Evolutionary conservation across 305 asterid species (phyloP).

Genomic region (Fraxinus xanthoxyloides): DNA sequence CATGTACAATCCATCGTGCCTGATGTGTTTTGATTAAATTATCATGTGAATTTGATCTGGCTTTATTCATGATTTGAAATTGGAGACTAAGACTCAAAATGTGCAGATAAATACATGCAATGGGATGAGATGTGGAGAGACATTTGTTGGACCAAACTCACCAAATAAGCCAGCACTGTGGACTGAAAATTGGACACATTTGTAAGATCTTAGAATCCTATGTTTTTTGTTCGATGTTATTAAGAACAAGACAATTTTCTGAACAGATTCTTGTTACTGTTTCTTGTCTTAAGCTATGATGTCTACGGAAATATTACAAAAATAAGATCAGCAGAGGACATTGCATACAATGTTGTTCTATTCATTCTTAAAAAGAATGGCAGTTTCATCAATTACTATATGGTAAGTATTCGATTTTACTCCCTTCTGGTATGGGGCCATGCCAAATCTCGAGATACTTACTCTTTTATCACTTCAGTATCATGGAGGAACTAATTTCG

Average conservation of each 20-base stretch:
- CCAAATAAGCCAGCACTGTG: constrained; percentile 85
- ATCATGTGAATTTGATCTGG: neutral
- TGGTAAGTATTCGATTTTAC: constrained; percentile 40
- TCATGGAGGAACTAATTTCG: constrained; percentile 94
- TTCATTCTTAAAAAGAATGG: constrained; percentile 84
- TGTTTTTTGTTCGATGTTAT: neutral
- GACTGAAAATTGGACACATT: constrained; percentile 99
- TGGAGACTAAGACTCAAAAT: neutral
- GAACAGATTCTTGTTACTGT: neutral
- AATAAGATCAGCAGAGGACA: constrained; percentile 53
- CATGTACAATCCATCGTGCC: neutral
- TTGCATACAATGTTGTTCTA: constrained; percentile 70
- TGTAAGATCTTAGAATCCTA: constrained; percentile 42
- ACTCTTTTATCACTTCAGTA: constrained; percentile 40
- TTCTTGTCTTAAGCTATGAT: constrained; percentile 53
- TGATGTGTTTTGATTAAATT: neutral
- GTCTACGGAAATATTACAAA: constrained; percentile 58
- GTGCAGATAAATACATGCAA: constrained; percentile 87
- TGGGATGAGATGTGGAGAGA: constrained; percentile 78
- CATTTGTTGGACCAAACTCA: constrained; percentile 83
- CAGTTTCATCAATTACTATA: constrained; percentile 83
- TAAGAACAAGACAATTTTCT: neutral
- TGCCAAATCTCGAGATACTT: neutral
- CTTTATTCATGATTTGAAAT: neutral
- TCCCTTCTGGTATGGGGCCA: neutral